Percentiles rank a stretch among this genome's conserved stretches.
phyloP scores from a whole-genome alignment of 2,329 filamentous ascomycete genomes.

The Nectriaceae sp. region DNA sequence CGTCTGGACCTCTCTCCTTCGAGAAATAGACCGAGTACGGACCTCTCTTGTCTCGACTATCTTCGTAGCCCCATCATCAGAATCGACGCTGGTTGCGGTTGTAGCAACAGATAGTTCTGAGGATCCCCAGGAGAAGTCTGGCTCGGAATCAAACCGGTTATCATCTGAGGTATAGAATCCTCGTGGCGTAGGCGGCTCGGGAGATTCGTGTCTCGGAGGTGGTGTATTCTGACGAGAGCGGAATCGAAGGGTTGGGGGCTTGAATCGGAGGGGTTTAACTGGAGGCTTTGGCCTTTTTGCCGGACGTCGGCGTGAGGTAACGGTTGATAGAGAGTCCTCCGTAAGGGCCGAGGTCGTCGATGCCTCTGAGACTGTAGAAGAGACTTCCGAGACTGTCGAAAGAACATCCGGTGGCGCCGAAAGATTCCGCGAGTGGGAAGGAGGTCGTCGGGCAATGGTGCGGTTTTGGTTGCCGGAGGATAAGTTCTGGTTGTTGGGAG shows the following conservation, averaged over 20 bases:
- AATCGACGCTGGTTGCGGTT: constrained; percentile 26
- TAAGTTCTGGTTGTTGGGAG: constrained; percentile 13
- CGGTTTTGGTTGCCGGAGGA: constrained; percentile 8
- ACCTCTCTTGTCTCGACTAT: constrained; percentile 20
- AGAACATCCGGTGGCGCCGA: background rate
- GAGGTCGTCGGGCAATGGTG: constrained; percentile 5
- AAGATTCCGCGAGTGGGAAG: constrained; percentile 23
- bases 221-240: constrained; percentile 19
- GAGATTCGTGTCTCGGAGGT: constrained; percentile 10
- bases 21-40: constrained; percentile 19
- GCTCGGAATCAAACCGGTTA: constrained; percentile 25
- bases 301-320: constrained; percentile 2
- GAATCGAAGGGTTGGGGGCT: constrained; percentile 27
- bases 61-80: constrained; percentile 21
- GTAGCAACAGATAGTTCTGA: constrained; percentile 25
- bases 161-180: constrained; percentile 25
- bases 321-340: constrained; percentile 7
- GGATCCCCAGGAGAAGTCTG: constrained; percentile 24
- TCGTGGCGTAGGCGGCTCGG: constrained; percentile 22
- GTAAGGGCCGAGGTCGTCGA: constrained; percentile 14
- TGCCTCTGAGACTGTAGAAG: constrained; percentile 29
- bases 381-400: constrained; percentile 16
- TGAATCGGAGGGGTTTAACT: constrained; percentile 21
- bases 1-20: constrained; percentile 13
- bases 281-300: constrained; percentile 8